Evolutionary conservation across 305 asterid genomes (phyloP).

Genomic region (Fraxinus ornus): DNA sequence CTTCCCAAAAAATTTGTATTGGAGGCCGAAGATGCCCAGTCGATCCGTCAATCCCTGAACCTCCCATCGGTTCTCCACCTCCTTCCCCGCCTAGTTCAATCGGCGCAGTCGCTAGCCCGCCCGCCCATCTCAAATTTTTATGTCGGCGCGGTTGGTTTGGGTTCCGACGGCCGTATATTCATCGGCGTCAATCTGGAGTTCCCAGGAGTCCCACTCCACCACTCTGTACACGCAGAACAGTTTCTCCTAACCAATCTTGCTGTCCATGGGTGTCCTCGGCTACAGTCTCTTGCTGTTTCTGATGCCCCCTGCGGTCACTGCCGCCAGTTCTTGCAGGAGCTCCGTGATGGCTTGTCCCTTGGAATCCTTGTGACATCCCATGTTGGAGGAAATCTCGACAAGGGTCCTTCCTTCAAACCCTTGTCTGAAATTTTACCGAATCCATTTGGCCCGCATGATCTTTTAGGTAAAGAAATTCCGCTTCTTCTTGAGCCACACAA

Average conservation of each 20-base stretch:
- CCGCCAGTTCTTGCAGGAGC: conserved; percentile 91
- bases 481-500: conserved; percentile 63
- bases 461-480: conserved; percentile 65
- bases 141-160: conserved; percentile 87
- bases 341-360: conserved; percentile 57
- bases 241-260: conserved; percentile 72
- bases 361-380: conserved; percentile 44
- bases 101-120: conserved; percentile 73
- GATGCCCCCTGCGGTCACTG: conserved; percentile 99
- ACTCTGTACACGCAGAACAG: conserved; percentile 95
- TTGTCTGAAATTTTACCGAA: conserved; percentile 53
- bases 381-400: neutral
- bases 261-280: conserved; percentile 58
- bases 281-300: conserved; percentile 71
- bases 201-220: conserved; percentile 79
- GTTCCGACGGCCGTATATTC: conserved; percentile 81
- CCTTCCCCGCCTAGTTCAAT: conserved; percentile 9
- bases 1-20: conserved; percentile 47
- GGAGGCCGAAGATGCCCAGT: conserved; percentile 61
- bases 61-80: conserved; percentile 69
- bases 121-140: conserved; percentile 81
- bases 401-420: conserved; percentile 35
- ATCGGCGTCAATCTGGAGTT: conserved; percentile 88
- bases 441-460: conserved; percentile 85
- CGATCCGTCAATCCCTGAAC: conserved; percentile 54